Evolutionary conservation across 495 filamentous ascomycete genomes (phyloP), one percentile per base, ranked within the genome.

Genomic region (Trichoderma reesei): DNA sequence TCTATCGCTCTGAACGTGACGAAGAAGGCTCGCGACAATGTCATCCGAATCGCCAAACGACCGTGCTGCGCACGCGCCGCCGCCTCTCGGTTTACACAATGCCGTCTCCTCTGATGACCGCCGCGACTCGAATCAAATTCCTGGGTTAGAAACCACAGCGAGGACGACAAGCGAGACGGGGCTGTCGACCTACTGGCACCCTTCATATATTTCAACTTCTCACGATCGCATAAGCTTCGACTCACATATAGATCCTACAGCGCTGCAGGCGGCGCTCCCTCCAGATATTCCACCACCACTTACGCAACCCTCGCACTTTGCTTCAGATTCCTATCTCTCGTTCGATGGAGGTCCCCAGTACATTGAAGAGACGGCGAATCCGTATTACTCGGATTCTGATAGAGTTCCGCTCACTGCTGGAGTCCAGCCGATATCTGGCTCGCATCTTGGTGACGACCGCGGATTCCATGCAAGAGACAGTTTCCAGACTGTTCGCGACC

Each of bases 371-470:
- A 73, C 73, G 64, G 70, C 75, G 39, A 69, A 73, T 62, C 72
- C 72, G 18, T 80, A 81, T 66, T 82, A 85, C 65, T 80, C 83
- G 65, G 79, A 82, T 60, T 70, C 63, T n/a, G 62, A 76, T 10
- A 71, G 79, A 54, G 75, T 83, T 46, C 82, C 85, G 34, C 78
- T 94, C 67, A 90, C 88, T 33, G 74, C 73, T 33, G 65, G 74
- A 36, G 79, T 78, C 16, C 87, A 90, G 71, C 88, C 88, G 48
- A 88, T 92, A 37, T 81, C 82, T 65, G 87, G 89, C 54, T 79
- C 82, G 11, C 64, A 78, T 39, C 68, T 73, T 33, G 75, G 78
- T 10, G 76, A 78, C 9, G 78, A 76, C 48, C 73, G 68, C n/a
- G 82, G 84, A 63, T 74, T 79, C 51, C 83, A 86, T 67, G 84